These are phyloP conservation scores for Candida nemodendra DNA, from an alignment of 805 yeast species.

Conservation along the genomic window DNA sequence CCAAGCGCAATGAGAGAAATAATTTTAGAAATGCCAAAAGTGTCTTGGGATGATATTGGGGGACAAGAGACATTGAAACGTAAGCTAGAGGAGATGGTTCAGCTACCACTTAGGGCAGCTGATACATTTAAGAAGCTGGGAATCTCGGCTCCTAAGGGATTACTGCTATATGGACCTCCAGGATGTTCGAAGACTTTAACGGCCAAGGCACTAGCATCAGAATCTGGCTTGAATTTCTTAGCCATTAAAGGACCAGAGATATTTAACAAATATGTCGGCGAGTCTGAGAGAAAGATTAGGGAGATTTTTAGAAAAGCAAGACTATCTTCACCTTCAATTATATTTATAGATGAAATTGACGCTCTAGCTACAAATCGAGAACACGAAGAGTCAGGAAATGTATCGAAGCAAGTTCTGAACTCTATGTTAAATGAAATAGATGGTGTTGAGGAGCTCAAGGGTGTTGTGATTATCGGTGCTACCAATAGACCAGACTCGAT, in stretches of 20 bases:
- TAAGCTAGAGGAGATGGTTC: constrained; percentile 85
- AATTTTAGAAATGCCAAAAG: constrained; percentile 90
- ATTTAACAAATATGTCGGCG: constrained; percentile 93
- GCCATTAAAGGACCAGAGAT: constrained; percentile 98
- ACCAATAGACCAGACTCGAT: constrained; percentile 93
- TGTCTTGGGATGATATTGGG: constrained; percentile 91
- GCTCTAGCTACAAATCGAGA: constrained; percentile 83
- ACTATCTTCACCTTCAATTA: constrained; percentile 89
- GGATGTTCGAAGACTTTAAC: constrained; percentile 96
- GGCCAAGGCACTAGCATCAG: constrained; percentile 94
- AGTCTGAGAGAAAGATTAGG: constrained; percentile 88
- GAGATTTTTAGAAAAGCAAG: constrained; percentile 92
- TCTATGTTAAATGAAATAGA: constrained; percentile 92
- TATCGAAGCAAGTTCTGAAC: constrained; percentile 82
- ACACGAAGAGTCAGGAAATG: constrained; percentile 56
- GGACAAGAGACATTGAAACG: constrained; percentile 85
- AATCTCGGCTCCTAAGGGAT: constrained; percentile 88
- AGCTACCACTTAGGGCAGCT: constrained; percentile 81
- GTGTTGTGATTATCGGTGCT: constrained; percentile 93
- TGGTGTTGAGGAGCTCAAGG: constrained; percentile 93
- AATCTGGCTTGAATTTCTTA: constrained; percentile 87
- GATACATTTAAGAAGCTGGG: constrained; percentile 77
- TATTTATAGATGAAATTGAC: constrained; percentile 95
- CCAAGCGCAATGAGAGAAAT: constrained; percentile 98
- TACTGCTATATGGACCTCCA: constrained; percentile 93